Conservation (phyloP, 805 yeast species). For the Candida namnaoensis region DNA sequence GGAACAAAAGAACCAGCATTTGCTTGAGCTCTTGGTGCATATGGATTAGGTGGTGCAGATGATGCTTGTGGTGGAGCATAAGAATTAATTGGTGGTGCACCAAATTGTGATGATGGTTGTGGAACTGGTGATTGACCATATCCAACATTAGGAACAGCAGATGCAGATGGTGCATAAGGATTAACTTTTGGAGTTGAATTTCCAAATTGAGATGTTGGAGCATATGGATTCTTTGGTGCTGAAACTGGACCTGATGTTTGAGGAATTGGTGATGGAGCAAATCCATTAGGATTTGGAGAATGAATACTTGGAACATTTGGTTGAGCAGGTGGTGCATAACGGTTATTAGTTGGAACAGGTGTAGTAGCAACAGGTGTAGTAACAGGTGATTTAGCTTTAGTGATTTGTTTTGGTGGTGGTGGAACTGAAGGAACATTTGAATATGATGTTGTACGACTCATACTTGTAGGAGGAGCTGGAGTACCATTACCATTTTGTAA, state of each 20-base stretch:
- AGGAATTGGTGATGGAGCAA: constrained; percentile 4
- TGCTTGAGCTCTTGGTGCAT: constrained; percentile 18
- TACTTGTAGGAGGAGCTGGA: constrained; percentile 10
- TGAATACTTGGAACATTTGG: constrained; percentile 12
- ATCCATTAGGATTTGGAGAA: constrained; percentile 19
- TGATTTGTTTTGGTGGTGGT: constrained; percentile 26
- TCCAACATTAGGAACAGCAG: constrained; percentile 7
- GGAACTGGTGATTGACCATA: constrained; percentile 8
- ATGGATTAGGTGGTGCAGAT: constrained; percentile 4
- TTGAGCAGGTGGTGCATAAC: constrained; percentile 25
- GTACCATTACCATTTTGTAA: constrained; percentile 15
- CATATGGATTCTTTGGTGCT: constrained; percentile 26
- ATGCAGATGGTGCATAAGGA: not conserved
- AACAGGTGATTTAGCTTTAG: constrained; percentile 15
- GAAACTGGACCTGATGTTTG: constrained; percentile 10
- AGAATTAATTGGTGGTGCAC: constrained; percentile 24
- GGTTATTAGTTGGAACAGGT: constrained; percentile 18
- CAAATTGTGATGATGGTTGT: constrained; percentile 2
- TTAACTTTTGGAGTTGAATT: constrained; percentile 3
- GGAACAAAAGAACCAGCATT: constrained; percentile 1
- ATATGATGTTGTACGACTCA: constrained; percentile 15
- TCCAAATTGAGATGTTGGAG: constrained; percentile 17
- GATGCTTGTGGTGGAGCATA: constrained; percentile 25
- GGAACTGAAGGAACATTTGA: constrained; percentile 18
- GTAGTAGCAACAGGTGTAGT: constrained; percentile 8